Evolutionary conservation across 495 filamentous ascomycete genomes (phyloP).

Genomic region (Recurvomyces mirabilis): DNA sequence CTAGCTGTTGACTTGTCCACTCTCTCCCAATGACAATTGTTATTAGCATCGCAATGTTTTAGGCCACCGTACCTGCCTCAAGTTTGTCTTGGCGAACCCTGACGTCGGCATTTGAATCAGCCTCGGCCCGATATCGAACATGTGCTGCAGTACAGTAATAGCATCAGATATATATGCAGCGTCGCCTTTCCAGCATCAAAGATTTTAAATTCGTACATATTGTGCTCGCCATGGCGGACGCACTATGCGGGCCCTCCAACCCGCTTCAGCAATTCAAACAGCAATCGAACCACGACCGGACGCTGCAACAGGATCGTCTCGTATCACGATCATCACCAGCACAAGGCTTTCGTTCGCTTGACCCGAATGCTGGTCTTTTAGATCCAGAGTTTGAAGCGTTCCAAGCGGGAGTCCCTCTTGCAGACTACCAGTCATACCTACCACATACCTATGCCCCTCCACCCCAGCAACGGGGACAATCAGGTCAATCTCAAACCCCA

Average conservation of each 20-base stretch:
- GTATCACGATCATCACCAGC: constrained; percentile 40
- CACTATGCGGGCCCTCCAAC: constrained; percentile 82
- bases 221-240: constrained; percentile 58
- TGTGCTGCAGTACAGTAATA: too few species aligned
- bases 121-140: too few species aligned
- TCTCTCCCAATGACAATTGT: too few species aligned
- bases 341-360: constrained; percentile 37
- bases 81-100: too few species aligned
- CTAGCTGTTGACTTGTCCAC: background rate
- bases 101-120: too few species aligned
- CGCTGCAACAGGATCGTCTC: constrained; percentile 75
- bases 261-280: constrained; percentile 75
- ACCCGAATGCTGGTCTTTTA: constrained; percentile 42
- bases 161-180: too few species aligned
- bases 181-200: too few species aligned
- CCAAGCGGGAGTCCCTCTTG: constrained; percentile 42
- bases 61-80: too few species aligned
- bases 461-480: constrained; percentile 12
- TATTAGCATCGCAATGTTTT: too few species aligned
- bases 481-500: constrained; percentile 12
- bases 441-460: constrained; percentile 11
- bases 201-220: too few species aligned
- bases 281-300: constrained; percentile 64
- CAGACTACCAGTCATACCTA: constrained; percentile 19
- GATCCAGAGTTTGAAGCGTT: constrained; percentile 65